Conservation (phyloP, 2,329 filamentous ascomycete genomes). For the Simplicillium sp. region DNA sequence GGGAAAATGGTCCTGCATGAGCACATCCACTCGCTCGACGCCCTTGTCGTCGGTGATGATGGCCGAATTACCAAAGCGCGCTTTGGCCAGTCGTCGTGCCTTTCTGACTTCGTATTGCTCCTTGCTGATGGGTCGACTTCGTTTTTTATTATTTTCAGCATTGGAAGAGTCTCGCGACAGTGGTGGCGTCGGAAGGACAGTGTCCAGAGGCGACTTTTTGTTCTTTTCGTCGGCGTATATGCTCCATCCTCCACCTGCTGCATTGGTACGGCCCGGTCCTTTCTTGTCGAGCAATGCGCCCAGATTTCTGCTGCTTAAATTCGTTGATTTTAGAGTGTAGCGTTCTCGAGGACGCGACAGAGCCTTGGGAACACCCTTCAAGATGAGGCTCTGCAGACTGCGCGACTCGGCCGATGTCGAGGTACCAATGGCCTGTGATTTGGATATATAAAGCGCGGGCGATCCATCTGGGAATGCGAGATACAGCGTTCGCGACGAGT, state of each 20-base stretch:
- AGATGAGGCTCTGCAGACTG: slow-evolving; percentile 59
- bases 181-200: slow-evolving; percentile 36
- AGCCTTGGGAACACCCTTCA: slow-evolving; percentile 74
- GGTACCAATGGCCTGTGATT: slow-evolving; percentile 32
- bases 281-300: slow-evolving; percentile 58
- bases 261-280: slow-evolving; percentile 60
- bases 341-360: slow-evolving; percentile 65
- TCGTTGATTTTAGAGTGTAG: slow-evolving; percentile 59
- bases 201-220: slow-evolving; percentile 46
- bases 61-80: slow-evolving; percentile 59
- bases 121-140: slow-evolving; percentile 13
- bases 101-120: slow-evolving; percentile 40
- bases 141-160: slow-evolving; percentile 18
- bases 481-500: slow-evolving; percentile 64
- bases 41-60: slow-evolving; percentile 47
- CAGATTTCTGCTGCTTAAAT: slow-evolving; percentile 62
- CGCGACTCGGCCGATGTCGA: slow-evolving; percentile 41
- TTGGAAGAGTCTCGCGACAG: slow-evolving; percentile 24
- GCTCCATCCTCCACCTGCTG: slow-evolving; percentile 69
- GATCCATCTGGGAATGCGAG: slow-evolving; percentile 75
- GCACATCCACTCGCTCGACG: slow-evolving; percentile 51
- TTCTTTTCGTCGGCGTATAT: slow-evolving; percentile 60
- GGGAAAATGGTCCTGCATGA: slow-evolving; percentile 49
- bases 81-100: slow-evolving; percentile 50
- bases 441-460: slow-evolving; percentile 62